Conservation (phyloP, 805 yeast species). For the Scheffersomyces amazonensis region DNA sequence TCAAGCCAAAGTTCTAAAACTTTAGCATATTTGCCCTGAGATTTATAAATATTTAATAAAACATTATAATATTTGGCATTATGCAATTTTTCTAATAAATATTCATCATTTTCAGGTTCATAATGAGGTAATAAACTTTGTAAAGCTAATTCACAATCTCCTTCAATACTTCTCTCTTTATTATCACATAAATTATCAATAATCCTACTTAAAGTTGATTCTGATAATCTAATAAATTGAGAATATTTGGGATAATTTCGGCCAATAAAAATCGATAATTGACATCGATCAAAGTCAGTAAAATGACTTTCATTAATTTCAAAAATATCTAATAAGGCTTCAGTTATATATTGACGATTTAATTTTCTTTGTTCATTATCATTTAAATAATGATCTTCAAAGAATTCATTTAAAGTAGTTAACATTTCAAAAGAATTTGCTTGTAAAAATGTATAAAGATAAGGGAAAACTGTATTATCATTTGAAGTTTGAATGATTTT, state of each 20-base stretch:
- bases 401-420: constrained; percentile 70
- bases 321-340: constrained; percentile 62
- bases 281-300: constrained; percentile 20
- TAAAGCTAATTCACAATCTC: constrained; percentile 73
- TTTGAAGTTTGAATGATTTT: constrained; percentile 18
- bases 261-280: constrained; percentile 68
- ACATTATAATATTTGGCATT: constrained; percentile 58
- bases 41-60: constrained; percentile 52
- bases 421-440: constrained; percentile 59
- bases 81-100: constrained; percentile 48
- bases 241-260: constrained; percentile 80
- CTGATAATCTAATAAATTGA: constrained; percentile 77
- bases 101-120: constrained; percentile 53
- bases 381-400: constrained; percentile 76
- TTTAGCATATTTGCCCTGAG: constrained; percentile 51
- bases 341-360: constrained; percentile 75
- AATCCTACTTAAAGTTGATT: constrained; percentile 47
- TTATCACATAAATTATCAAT: constrained; percentile 49
- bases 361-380: constrained; percentile 49
- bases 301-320: constrained; percentile 27
- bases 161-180: constrained; percentile 29
- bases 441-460: constrained; percentile 55
- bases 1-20: constrained; percentile 54
- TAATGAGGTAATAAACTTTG: constrained; percentile 68
- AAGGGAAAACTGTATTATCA: constrained; percentile 63